Evolutionary conservation across 148 eudicot genomes (phyloP), one percentile per base, ranked within the genome.

Genomic region (Hydrangea macrophylla): DNA sequence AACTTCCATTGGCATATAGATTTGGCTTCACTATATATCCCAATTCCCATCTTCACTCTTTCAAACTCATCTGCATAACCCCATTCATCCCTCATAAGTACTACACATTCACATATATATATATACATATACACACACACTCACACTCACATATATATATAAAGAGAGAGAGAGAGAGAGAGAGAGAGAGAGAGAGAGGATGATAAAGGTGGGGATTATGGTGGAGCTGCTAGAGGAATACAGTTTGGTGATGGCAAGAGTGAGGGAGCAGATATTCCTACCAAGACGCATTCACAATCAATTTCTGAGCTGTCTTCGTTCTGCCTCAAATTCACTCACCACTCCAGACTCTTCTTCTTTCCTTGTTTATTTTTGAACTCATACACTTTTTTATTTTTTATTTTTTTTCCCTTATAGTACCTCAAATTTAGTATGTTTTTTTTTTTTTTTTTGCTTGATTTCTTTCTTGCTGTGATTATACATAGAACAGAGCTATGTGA

Each of bases 191-290:
- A 48, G 70, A 44, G 22, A 57, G 74, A 62, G 30, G 62, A 83
- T 85, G 90, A 78, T 85, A 55, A 76, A 66, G 65, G 64, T 85
- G 50, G 83, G 78, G 51, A 64, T 69, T 56, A 55, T 80, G 77
- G 83, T 79, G 75, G 86, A 78, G 71, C 74, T 82, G 30, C 25
- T 85, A 74, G 83, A 70, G 72, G 86, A 66, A 40, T 80, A 76
- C 65, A 60, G 72, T 53, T 61, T 44, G 72, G 68, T 55, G 13
- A 67, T 82, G 79, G 68, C 77, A 36, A 73, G 73, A 62, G 33
- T 77, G 71, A 85, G 80, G 57, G 82, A 74, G 50, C 62, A 70
- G 39, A 22, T 79, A 4, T 20, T 64, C 24, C 27, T 51, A 15
- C 67, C 66, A 18, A 44, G 83, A 70, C 79, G 68, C 12, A 53